Conservation (phyloP, 2,329 filamentous ascomycete genomes). For the Sporothrix pallida region DNA sequence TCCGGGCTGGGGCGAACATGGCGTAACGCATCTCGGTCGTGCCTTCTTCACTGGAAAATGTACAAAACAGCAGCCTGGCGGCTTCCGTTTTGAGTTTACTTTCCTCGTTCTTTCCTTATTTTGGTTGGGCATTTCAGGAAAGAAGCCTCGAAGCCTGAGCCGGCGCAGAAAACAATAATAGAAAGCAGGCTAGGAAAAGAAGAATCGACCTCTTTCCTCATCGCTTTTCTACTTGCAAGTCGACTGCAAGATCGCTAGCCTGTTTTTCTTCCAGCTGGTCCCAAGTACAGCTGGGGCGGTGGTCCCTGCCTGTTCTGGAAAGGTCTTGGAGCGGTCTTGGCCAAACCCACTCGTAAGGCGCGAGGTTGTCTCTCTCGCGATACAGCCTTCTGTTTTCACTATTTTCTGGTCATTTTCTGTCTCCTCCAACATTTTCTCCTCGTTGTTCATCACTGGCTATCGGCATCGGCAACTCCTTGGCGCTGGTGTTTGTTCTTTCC, state of each 20-base stretch:
- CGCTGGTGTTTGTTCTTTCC: neutral
- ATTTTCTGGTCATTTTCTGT: neutral
- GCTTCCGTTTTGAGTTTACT: neutral
- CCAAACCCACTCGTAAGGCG: constrained; percentile 11
- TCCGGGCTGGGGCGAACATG: neutral
- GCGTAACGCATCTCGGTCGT: neutral
- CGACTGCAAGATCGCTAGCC: neutral
- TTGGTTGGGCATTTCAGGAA: neutral
- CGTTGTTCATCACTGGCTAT: neutral
- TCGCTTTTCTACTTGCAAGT: too few species aligned
- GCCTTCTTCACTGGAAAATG: neutral
- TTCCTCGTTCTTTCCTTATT: neutral
- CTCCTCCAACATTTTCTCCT: neutral
- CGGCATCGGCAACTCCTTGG: constrained; percentile 1
- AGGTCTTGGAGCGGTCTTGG: neutral
- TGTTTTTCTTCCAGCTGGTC: constrained; percentile 1
- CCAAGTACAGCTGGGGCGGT: neutral
- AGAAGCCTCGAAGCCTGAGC: neutral
- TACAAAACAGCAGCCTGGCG: neutral
- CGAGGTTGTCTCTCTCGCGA: neutral
- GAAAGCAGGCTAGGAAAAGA: neutral
- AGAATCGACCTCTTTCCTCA: neutral
- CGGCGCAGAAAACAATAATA: constrained; percentile 9
- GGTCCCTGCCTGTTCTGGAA: constrained; percentile 21
- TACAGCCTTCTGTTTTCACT: neutral